phyloP scores from a whole-genome alignment of 2,329 filamentous ascomycete species.

The Chaetomiaceae sp. region DNA sequence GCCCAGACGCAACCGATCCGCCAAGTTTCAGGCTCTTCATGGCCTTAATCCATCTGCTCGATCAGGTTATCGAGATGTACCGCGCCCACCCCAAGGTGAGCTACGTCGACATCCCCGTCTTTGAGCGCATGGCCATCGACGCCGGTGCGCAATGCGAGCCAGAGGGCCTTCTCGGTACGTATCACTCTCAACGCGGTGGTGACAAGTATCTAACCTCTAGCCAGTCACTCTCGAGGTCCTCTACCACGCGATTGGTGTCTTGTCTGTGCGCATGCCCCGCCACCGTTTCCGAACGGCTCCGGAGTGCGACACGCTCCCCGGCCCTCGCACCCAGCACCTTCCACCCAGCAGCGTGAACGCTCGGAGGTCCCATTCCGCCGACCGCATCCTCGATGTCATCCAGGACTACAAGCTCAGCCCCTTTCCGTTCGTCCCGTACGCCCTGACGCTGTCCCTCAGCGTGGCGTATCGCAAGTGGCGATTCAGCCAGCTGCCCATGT shows the following conservation, averaged over 20 bases:
- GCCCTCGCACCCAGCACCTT: constrained; percentile 37
- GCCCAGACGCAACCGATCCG: constrained; percentile 46
- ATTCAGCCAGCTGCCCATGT: constrained; percentile 55
- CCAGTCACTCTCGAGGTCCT: constrained; percentile 58
- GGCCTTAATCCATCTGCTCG: constrained; percentile 50
- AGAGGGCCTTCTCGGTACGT: constrained; percentile 45
- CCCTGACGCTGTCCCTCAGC: constrained; percentile 56
- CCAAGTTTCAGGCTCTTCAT: constrained; percentile 56
- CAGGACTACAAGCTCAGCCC: constrained; percentile 48
- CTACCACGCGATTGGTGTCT: constrained; percentile 60
- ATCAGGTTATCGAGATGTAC: constrained; percentile 57
- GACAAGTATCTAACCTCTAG: neutral
- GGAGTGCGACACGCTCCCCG: constrained; percentile 35
- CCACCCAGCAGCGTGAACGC: constrained; percentile 49
- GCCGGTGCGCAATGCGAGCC: constrained; percentile 48
- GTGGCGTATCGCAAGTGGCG: constrained; percentile 62
- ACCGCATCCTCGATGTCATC: constrained; percentile 53
- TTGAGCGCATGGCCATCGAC: constrained; percentile 54
- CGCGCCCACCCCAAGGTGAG: constrained; percentile 48
- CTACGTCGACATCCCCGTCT: constrained; percentile 51
- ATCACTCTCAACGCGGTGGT: neutral
- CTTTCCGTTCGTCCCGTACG: constrained; percentile 58
- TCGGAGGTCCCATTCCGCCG: constrained; percentile 53
- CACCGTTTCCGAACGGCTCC: constrained; percentile 26
- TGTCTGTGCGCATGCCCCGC: constrained; percentile 53